Evolutionary conservation across 345 rosid species (phyloP), one percentile per base, ranked within the genome.

Genomic region (Populus simonii): DNA sequence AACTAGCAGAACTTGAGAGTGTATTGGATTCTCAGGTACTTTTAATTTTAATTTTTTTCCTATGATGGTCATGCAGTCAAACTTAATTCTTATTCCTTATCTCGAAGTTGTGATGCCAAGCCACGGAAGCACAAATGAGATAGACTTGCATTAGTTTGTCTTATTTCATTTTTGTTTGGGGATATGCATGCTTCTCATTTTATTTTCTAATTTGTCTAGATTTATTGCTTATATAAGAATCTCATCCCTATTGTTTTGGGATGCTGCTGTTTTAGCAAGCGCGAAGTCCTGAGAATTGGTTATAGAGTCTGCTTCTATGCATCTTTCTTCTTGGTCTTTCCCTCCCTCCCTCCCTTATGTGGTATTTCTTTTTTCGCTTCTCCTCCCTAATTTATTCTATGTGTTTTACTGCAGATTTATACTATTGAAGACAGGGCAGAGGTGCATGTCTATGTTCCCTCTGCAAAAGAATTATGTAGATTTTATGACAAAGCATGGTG

Each of bases 21-120:
- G 84, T 90, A 77, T 81, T 92, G 93, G 96, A 91, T 81, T 89
- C 96, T 39, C 88, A 86, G 90, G 97, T 94, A 74, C 74, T 47
- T 78, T 31, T 55, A 35, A 12, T 39, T 71, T 66, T 35, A 6
- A 16, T 39, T 55, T 72, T 22, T 17, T 33, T 33, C 36, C 43
- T 79, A 27, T 59, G 62, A 20, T 47, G 47, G 41, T 83, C 51
- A 62, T 63, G 11, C 71, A 22, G 35, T 38, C 16, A 43, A 55
- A 33, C 35, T 27, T 71, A 1, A 20, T 47, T 13, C 69, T 33
- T 66, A 31, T 67, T 16, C 74, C 35, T 23, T 43, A 35, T 80
- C 33, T 83, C 70, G 31, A 62, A 74, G 74, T 20, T 61, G 36
- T 79, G 74, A 47, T 47, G 53, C 53, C 20, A 47, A 47, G 20